Base-by-base conservation (phyloP, 2,329 filamentous ascomycete species). In the Diaporthe batatas region DNA sequence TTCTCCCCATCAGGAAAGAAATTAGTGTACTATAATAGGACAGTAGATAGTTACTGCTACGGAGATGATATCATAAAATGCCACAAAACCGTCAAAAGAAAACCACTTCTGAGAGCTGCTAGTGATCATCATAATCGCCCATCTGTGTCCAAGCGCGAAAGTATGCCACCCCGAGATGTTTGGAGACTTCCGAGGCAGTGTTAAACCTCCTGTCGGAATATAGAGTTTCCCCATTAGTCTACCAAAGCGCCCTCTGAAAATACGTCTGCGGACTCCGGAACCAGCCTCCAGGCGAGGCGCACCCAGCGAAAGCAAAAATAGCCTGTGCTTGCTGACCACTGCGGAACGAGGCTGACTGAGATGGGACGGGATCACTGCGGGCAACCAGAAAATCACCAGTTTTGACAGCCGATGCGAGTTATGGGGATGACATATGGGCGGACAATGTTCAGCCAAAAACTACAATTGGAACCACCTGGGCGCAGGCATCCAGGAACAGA, bases 341-440 rank as follows among this genome's bases (percentile, higher is more conserved):
- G 42, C 23, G 23, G 42, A 34, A 64, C 25, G 29, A 49, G 34
- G 25, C 25, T 32, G 58, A 47, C 25, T 32, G 58, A 47, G 58
- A 64, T 64, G 58, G 42, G 59, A 64, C 29, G 59, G 59, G 59
- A 64, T 64, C 59, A 29, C n/a, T 29, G 23, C 23, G 29, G 59
- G 25, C 25, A 39, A 23, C 42, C 59, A 64, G 59, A 49, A 64
- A n/a, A 49, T 64, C 25, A 64, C 59, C 59, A 18, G 18, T 34
- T 49, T 34, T 64, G 42, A 49, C 59, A 64, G 59, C 25, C 39
- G 59, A 49, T 64, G 59, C 59, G 59, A 64, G 25, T 32, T 64
- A 42, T 29, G 59, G 49, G 29, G 21, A 34, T 34, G 10, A 32
- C 21, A 12, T 21, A 16, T 6, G 36, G 25, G 39, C 25, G 25